Conservation (phyloP, 2,329 filamentous ascomycete genomes). For the Pestalotiopsis sp. region DNA sequence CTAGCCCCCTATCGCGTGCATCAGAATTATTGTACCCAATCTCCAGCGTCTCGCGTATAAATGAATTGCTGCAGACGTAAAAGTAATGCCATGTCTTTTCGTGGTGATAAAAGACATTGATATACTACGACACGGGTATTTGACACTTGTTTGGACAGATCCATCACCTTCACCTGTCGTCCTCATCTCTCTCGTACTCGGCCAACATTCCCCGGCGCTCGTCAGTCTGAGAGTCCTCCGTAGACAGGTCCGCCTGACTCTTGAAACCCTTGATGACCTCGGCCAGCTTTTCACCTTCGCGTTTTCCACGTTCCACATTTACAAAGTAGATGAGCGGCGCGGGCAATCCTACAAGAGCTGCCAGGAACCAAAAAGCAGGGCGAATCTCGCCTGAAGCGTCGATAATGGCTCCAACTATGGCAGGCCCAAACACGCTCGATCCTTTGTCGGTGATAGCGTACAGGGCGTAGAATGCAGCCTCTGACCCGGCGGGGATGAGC, state of each 20-base stretch:
- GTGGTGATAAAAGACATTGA: too few species aligned
- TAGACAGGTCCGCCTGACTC: constrained; percentile 21
- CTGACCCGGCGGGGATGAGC: constrained; percentile 88
- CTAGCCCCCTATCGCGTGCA: too few species aligned
- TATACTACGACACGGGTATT: too few species aligned
- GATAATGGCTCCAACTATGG: constrained; percentile 90
- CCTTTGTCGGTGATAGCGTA: constrained; percentile 99
- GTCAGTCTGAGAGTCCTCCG: constrained; percentile 16
- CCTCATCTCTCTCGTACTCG: constrained; percentile 33
- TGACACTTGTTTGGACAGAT: too few species aligned
- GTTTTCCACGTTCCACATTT: constrained; percentile 76
- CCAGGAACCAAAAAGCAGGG: constrained; percentile 90
- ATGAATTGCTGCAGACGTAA: too few species aligned
- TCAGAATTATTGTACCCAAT: too few species aligned
- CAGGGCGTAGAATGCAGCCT: constrained; percentile 93
- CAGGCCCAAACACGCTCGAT: constrained; percentile 88
- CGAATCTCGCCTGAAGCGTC: constrained; percentile 79
- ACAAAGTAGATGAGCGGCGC: constrained; percentile 84
- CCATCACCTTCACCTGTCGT: constrained; percentile 16
- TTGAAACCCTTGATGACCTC: constrained; percentile 57
- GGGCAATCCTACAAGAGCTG: constrained; percentile 78
- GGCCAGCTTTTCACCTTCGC: constrained; percentile 66
- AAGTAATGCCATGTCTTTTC: too few species aligned
- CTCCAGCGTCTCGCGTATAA: too few species aligned
- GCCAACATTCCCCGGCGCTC: constrained; percentile 36